Conservation (phyloP, 164 flowering plant genomes). For the Magnolia sinica region DNA sequence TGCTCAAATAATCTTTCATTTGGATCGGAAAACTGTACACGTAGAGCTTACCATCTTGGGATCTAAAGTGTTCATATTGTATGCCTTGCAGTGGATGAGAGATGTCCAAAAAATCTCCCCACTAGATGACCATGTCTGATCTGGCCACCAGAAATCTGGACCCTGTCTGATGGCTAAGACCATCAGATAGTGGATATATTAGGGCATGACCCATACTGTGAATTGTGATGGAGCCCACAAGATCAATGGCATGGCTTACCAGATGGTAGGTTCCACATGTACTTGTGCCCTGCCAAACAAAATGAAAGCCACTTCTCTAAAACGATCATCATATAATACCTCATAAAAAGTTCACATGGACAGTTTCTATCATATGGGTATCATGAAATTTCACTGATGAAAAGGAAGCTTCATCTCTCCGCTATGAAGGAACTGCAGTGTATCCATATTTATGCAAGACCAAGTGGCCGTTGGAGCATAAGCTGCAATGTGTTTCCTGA, state of each 20-base stretch:
- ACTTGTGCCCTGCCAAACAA: too few relatives aligned
- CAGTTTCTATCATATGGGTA: too few relatives aligned
- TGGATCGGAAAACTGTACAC: not conserved
- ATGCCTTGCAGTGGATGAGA: not conserved
- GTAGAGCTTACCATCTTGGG: not conserved
- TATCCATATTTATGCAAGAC: not conserved
- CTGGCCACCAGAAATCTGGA: not conserved
- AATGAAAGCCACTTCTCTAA: too few relatives aligned
- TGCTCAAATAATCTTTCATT: not conserved
- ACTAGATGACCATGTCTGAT: not conserved
- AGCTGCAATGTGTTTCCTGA: not conserved
- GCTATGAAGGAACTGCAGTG: not conserved
- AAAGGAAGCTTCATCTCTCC: not conserved
- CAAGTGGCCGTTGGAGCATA: not conserved
- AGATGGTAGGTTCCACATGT: not conserved
- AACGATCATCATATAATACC: too few relatives aligned
- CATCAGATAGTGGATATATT: not conserved
- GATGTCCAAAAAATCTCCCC: not conserved
- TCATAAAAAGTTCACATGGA: too few relatives aligned
- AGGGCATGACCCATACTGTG: not conserved
- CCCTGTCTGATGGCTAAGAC: not conserved
- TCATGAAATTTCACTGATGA: not conserved
- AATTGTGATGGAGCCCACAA: not conserved
- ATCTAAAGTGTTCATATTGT: not conserved
- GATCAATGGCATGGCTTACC: not conserved